phyloP scores from a whole-genome alignment of 2,329 filamentous ascomycete species.

The Botryotinia narcissicola region DNA sequence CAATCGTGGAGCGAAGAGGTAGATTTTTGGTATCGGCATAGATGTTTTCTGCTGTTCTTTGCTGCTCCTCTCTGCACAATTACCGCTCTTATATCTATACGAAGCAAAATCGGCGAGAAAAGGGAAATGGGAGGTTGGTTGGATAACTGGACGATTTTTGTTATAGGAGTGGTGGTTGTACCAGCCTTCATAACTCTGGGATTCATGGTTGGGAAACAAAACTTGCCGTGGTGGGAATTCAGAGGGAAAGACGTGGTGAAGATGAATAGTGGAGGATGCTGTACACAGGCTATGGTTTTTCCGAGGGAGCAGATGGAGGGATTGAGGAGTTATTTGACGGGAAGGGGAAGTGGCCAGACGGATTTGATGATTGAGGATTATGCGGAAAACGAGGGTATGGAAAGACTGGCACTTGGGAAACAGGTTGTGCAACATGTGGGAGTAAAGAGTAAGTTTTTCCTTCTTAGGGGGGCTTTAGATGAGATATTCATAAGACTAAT shows the following conservation, averaged over 20 bases:
- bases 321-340: not conserved
- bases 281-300: constrained; percentile 28
- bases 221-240: constrained; percentile 21
- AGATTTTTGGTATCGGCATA: constrained; percentile 24
- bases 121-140: not conserved
- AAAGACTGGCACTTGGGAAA: constrained; percentile 6
- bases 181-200: constrained; percentile 24
- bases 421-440: constrained; percentile 16
- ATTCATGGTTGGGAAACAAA: constrained; percentile 28
- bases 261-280: constrained; percentile 26
- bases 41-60: constrained; percentile 14
- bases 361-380: constrained; percentile 16
- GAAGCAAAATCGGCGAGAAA: not conserved
- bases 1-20: constrained; percentile 21
- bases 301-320: constrained; percentile 7
- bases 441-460: not conserved
- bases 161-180: constrained; percentile 20
- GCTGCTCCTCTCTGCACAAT: not conserved
- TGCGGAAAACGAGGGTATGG: not conserved
- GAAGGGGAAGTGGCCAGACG: not conserved
- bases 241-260: constrained; percentile 21
- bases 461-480: too few species aligned
- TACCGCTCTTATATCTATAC: not conserved
- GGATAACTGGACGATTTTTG: constrained; percentile 2
- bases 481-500: constrained; percentile 15